Conservation (phyloP, 176 grass and related monocot genomes). For the Hyparrhenia diplandra region DNA sequence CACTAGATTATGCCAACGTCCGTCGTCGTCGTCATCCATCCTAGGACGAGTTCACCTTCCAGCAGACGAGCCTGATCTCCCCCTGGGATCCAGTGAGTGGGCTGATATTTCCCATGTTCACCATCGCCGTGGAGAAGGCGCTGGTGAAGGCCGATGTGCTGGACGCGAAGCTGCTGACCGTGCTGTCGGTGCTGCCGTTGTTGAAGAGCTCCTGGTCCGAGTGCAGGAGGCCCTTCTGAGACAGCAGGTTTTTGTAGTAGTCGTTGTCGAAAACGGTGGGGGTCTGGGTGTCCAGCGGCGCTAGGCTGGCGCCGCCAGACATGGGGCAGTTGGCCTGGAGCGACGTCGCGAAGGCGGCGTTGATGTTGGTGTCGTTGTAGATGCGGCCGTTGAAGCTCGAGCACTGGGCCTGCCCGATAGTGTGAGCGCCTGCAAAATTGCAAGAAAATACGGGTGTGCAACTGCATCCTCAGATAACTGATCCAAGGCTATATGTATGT, state of each 20-base stretch:
- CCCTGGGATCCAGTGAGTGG: conserved; percentile 24
- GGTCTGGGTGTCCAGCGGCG: conserved; percentile 44
- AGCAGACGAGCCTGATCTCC: conserved; percentile 42
- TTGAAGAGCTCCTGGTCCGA: conserved; percentile 66
- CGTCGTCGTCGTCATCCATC: not conserved
- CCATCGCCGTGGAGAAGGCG: conserved; percentile 49
- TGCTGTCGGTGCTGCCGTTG: conserved; percentile 30
- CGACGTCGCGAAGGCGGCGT: conserved; percentile 39
- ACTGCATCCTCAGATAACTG: too few relatives aligned
- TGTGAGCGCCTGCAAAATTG: conserved; percentile 64
- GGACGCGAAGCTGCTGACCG: conserved; percentile 34
- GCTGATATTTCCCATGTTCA: conserved; percentile 44
- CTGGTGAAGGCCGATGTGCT: conserved; percentile 23
- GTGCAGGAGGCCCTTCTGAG: conserved; percentile 48
- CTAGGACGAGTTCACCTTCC: conserved; percentile 14
- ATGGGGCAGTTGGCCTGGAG: conserved; percentile 34
- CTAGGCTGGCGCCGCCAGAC: conserved; percentile 29
- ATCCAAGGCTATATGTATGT: too few relatives aligned
- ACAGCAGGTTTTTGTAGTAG: conserved; percentile 58
- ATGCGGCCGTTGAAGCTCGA: conserved; percentile 16
- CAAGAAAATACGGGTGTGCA: too few relatives aligned
- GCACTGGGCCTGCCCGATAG: conserved; percentile 60
- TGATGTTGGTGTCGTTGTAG: conserved; percentile 65
- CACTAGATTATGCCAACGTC: too few relatives aligned
- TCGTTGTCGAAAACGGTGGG: conserved; percentile 40